Base-by-base conservation (phyloP, 1,139 yeast species). In the Taphrina confusa region DNA sequence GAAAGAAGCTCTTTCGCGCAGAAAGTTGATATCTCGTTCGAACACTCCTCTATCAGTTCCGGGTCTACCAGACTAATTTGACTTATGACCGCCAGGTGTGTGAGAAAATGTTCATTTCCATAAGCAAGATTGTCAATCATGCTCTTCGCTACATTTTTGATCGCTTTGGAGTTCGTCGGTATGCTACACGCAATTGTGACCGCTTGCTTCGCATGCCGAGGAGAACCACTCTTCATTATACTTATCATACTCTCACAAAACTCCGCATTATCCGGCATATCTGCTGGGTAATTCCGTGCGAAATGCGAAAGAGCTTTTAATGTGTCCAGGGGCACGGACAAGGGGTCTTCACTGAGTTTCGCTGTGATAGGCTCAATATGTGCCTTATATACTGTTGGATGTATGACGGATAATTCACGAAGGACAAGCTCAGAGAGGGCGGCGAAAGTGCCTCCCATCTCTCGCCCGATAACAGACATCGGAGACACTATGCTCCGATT, bases 151-250 rank as follows among this genome's bases (percentile, higher is more conserved):
- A 84, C 70, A 9, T 74, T 74, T 0, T 74, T 69, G 16, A 78
- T 71, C 25, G 73, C 70, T 3, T 73, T 69, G 37, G 78, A 81
- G 42, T 65, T 65, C 40, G 77, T 76, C 47, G 74, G 74, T 1
- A 76, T 72, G 28, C 80, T 74, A 31, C 81, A 73, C n/a, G 87
- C 67, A 6, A 86, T 74, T 67, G 82, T 83, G 8, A 83, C 74
- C 0, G 91, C 79, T 69, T 84, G 87, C 67, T 79, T 82, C 0
- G 92, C 86, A 66, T 85, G 89, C 11, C 68, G 64, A 0, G 88
- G 82, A 0, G 80, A 72, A 0, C 94, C 94, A 1, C 69, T 67
- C 0, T 75, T 63, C 0, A 87, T 80, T 36, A 84, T 72, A 1
- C 72, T 70, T 52, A 76, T 73, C 40, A 76, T 65, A 4, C 75